Evolutionary conservation across 495 filamentous ascomycete genomes (phyloP).

Genomic region (Ramalina intermedia): DNA sequence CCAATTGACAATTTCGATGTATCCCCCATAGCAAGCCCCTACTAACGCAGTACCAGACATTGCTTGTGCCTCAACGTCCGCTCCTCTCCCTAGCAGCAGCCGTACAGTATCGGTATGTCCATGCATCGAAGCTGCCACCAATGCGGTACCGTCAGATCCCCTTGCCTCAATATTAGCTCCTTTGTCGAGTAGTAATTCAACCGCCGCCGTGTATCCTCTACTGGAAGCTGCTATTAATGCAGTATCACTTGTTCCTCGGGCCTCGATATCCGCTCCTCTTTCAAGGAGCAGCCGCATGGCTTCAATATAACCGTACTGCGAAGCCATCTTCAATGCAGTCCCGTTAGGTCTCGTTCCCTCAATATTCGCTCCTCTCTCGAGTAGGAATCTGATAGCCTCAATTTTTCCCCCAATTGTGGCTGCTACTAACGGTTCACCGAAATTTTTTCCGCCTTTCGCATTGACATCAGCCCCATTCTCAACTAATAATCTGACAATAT

Average conservation of each 20-base stretch:
- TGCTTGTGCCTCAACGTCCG: background rate
- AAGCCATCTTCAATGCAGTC: background rate
- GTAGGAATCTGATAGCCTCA: background rate
- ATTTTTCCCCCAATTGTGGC: background rate
- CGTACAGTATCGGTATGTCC: constrained; percentile 8
- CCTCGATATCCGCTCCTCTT: background rate
- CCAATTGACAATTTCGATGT: no score
- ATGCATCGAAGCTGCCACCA: constrained; percentile 21
- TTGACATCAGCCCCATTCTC: background rate
- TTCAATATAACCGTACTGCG: background rate
- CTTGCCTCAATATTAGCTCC: background rate
- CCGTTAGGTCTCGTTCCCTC: background rate
- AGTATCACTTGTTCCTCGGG: constrained; percentile 18
- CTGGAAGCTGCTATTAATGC: constrained; percentile 24
- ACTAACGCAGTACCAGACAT: no score
- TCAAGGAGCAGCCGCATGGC: background rate
- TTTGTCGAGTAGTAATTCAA: background rate
- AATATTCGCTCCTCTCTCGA: background rate
- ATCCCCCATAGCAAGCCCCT: no score
- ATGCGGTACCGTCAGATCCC: background rate
- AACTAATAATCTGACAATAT: background rate
- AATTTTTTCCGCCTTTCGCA: background rate
- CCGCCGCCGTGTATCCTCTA: constrained; percentile 10
- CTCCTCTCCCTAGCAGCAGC: background rate
- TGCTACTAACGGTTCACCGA: background rate